Evolutionary conservation across 1,139 yeast genomes (phyloP).

Genomic region (Spathaspora sp.): DNA sequence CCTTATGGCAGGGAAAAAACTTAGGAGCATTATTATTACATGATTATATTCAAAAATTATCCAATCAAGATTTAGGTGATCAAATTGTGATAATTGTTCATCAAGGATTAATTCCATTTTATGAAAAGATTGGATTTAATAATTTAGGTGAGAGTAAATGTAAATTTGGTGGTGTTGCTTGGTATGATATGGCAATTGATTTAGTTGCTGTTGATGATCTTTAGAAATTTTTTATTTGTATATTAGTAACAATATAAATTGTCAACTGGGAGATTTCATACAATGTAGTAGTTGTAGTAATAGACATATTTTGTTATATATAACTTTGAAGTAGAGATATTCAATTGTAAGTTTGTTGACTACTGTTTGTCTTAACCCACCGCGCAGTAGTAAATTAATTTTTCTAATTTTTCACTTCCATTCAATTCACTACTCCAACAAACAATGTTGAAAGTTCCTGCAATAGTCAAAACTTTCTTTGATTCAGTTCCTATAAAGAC

Average conservation of each 20-base stretch:
- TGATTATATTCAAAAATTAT: conserved; percentile 87
- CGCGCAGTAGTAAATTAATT: neutral
- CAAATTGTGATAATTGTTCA: conserved; percentile 75
- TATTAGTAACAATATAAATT: neutral
- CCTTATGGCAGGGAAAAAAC: conserved; percentile 77
- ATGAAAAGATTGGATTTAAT: conserved; percentile 75
- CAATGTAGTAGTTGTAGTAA: too few species aligned
- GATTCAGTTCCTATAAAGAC: conserved; percentile 49
- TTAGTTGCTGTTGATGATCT: conserved; percentile 60
- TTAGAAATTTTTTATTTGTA: conserved; percentile 7
- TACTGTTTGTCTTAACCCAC: too few species aligned
- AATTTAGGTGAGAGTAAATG: conserved; percentile 63
- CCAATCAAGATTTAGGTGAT: conserved; percentile 85
- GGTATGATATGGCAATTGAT: conserved; percentile 68
- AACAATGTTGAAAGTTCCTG: conserved; percentile 33
- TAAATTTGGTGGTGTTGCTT: conserved; percentile 56
- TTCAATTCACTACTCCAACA: neutral
- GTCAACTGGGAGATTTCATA: too few species aligned
- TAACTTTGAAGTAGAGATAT: too few species aligned
- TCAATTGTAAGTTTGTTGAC: too few species aligned
- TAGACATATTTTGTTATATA: too few species aligned
- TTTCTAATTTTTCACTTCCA: neutral
- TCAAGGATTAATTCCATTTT: conserved; percentile 67
- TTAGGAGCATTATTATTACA: conserved; percentile 80
- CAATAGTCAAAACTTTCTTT: conserved; percentile 40